These are phyloP conservation scores for Ogataea pignaliae DNA, from an alignment of 805 yeast genomes.

Conservation along the genomic window DNA sequence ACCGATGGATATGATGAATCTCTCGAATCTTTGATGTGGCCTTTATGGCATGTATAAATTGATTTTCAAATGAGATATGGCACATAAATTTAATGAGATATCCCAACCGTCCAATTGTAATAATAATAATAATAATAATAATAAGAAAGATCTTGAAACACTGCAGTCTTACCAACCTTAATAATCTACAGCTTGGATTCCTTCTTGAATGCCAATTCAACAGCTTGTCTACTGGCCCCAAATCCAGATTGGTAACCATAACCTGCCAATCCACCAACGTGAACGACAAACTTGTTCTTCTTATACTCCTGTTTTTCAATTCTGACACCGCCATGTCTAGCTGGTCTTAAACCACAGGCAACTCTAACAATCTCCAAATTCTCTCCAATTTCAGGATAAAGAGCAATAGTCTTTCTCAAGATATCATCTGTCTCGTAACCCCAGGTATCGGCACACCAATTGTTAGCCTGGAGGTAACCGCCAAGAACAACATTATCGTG, in stretches of 20 bases:
- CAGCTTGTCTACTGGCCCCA: slow-evolving; percentile 54
- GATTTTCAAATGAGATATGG: too few species aligned
- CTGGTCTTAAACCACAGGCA: slow-evolving; percentile 74
- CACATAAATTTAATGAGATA: too few species aligned
- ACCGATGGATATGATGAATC: slow-evolving; percentile 3
- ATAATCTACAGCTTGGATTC: not conserved
- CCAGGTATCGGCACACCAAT: slow-evolving; percentile 58
- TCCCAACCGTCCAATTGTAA: too few species aligned
- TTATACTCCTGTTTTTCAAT: slow-evolving; percentile 50
- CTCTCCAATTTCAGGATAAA: slow-evolving; percentile 45
- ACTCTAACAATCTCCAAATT: slow-evolving; percentile 53
- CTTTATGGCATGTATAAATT: too few species aligned
- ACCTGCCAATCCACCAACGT: slow-evolving; percentile 69
- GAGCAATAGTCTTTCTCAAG: slow-evolving; percentile 42
- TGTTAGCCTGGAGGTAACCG: slow-evolving; percentile 63
- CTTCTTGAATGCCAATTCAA: slow-evolving; percentile 15
- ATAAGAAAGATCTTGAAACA: too few species aligned
- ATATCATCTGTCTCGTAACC: slow-evolving; percentile 45
- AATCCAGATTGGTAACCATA: slow-evolving; percentile 65
- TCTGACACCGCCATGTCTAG: slow-evolving; percentile 71
- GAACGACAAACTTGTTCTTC: slow-evolving; percentile 46
- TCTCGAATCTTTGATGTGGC: too few species aligned
- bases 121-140: too few species aligned
- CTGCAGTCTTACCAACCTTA: too few species aligned
- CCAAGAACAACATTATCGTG: slow-evolving; percentile 69